A percentile compares a stretch with the other conserved stretches of the same genome.
These are phyloP conservation scores for Alternaria sp. DNA, from an alignment of 2,329 filamentous ascomycete species.

Conservation along the genomic window DNA sequence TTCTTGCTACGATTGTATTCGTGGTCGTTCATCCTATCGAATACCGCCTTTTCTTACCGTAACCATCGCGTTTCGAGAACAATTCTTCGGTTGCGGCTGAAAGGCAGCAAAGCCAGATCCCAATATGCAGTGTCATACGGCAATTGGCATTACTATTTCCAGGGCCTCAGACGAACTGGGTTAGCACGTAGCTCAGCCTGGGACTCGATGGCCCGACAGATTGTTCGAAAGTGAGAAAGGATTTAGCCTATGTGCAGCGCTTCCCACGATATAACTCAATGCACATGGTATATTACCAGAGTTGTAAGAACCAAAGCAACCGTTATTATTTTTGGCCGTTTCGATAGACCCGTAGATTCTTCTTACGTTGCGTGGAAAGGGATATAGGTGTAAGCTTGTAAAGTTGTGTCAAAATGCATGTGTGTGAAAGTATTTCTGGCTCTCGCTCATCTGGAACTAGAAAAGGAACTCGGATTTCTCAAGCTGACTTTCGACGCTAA, in stretches of 20 bases:
- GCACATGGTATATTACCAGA: neutral
- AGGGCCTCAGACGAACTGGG: neutral
- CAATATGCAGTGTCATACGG: neutral
- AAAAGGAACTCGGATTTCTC: neutral
- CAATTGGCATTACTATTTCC: neutral
- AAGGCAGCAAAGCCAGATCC: neutral
- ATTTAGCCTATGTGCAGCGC: constrained; percentile 3
- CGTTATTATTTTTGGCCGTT: neutral
- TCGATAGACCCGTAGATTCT: neutral
- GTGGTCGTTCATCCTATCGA: neutral
- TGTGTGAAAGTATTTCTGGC: neutral
- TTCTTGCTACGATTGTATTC: neutral
- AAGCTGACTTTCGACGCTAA: neutral
- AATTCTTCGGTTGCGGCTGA: constrained; percentile 9
- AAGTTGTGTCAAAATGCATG: neutral
- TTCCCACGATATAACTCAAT: neutral
- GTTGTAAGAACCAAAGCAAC: neutral
- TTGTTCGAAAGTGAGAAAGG: constrained; percentile 1
- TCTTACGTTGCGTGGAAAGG: neutral
- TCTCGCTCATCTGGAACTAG: neutral
- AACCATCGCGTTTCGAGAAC: neutral
- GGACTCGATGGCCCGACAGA: neutral
- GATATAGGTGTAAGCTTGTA: neutral
- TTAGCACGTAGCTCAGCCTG: neutral
- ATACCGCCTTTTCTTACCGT: neutral